Evolutionary conservation across 805 yeast species (phyloP), one percentile per base, ranked within the genome.

Genomic region (Kuraishia capsulata): DNA sequence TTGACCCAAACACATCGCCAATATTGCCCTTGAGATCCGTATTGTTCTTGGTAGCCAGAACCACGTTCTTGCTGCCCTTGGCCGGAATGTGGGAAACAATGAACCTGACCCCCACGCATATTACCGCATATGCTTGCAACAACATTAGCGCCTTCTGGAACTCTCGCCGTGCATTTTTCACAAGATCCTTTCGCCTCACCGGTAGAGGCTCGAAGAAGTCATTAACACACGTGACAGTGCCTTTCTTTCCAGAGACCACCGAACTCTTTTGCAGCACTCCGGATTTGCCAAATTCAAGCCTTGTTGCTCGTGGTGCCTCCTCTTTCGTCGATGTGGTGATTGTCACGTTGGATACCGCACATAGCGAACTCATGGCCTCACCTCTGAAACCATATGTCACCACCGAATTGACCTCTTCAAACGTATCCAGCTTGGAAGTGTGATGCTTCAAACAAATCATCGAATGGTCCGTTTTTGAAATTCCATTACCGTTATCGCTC

Each of bases 311-410:
- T 1, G 92, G 89, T 4, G 69, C 67, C 1, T 54, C 61, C 0
- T 59, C 53, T 4, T 44, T 44, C 2, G 72, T 64, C 3, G 81
- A 67, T 0, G 88, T 82, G 1, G 50, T 54, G 1, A 83, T 64
- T 5, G 50, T 46, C 5, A 82, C 53, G 5, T 64, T 58, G 1
- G 76, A 56, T 14, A 82, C 61, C 4, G 78, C 68, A 50, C 86
- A 78, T 8, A 84, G 50, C 0, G 90, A 80, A 45, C 82, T 76
- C 51, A 84, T 62, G 0, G 92, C 92, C 54, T 84, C 92, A 20
- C 94, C 94, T 56, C 94, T 65, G 49, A 84, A 84, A 0, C 94
- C 94, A 23, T 81, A 58, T 0, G 89, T 78, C 4, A 49, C 45
- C 3, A 81, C 73, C 3, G 47, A 47, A 1, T 44, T 39, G 28